phyloP scores from a whole-genome alignment of 75 land plant species.

The Azolla pinnata region DNA sequence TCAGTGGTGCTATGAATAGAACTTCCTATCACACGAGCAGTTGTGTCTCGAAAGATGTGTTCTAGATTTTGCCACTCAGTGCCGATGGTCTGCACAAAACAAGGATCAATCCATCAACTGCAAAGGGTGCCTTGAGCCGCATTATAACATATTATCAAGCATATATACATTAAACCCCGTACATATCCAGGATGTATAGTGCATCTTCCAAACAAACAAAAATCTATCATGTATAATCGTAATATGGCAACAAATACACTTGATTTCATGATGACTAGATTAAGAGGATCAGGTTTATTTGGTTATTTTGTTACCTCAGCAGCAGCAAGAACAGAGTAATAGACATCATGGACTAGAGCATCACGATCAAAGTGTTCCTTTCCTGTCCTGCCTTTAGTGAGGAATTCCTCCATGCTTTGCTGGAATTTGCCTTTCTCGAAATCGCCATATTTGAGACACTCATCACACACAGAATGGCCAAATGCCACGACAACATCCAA shows the following conservation, averaged over 20 bases:
- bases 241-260: no score
- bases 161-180: no score
- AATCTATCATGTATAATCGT: no score
- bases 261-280: no score
- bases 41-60: conserved; percentile 18
- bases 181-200: no score
- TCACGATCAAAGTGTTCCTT: conserved; percentile 35
- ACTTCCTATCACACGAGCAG: conserved; percentile 23
- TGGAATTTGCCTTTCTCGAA: conserved; percentile 29
- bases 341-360: conserved; percentile 28
- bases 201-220: no score
- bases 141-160: no score
- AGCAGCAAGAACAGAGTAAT: conserved; percentile 22
- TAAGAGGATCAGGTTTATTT: no score
- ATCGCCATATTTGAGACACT: conserved; percentile 32
- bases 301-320: conserved; percentile 18
- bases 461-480: conserved; percentile 20
- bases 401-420: conserved; percentile 22
- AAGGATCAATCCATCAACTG: no score
- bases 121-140: no score
- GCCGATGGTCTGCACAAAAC: conserved; percentile 12
- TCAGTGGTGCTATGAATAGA: conserved; percentile 17
- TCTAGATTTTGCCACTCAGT: conserved; percentile 17
- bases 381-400: conserved; percentile 23
- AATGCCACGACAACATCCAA: conserved; percentile 26